Conservation (phyloP, 2,329 filamentous ascomycete genomes). For the Colletotrichum sojae region DNA sequence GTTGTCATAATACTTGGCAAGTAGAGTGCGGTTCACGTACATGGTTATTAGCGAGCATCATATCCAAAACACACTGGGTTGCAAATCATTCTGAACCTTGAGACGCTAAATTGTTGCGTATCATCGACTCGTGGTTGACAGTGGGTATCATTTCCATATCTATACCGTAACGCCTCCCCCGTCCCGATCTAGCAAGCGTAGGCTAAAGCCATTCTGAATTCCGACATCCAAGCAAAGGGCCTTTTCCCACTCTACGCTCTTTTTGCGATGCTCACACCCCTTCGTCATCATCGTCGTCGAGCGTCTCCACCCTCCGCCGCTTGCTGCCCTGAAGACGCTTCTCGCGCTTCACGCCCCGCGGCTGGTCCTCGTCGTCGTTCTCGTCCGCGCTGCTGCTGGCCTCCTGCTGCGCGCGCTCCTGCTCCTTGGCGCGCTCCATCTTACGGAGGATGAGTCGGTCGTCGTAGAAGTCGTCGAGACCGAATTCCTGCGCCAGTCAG, state of each 20-base stretch:
- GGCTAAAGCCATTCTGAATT: no score
- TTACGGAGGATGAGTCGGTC: conserved; percentile 71
- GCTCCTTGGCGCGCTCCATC: conserved; percentile 66
- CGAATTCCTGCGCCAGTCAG: conserved; percentile 59
- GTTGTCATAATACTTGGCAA: background rate
- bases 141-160: no score
- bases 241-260: background rate
- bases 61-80: background rate
- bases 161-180: no score
- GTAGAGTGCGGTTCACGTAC: conserved; percentile 1
- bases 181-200: no score
- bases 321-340: conserved; percentile 3
- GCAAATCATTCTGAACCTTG: background rate
- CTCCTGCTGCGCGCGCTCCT: conserved; percentile 58
- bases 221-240: no score
- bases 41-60: conserved; percentile 20
- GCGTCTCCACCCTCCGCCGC: conserved; percentile 28
- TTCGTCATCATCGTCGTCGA: conserved; percentile 39
- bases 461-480: conserved; percentile 66
- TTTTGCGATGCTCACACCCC: background rate
- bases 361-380: conserved; percentile 1
- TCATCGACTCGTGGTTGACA: background rate
- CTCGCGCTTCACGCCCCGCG: conserved; percentile 27
- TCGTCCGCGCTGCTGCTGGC: conserved; percentile 46
- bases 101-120: background rate